Conservation (phyloP, 345 rosid genomes). For the Brassica carinata region DNA sequence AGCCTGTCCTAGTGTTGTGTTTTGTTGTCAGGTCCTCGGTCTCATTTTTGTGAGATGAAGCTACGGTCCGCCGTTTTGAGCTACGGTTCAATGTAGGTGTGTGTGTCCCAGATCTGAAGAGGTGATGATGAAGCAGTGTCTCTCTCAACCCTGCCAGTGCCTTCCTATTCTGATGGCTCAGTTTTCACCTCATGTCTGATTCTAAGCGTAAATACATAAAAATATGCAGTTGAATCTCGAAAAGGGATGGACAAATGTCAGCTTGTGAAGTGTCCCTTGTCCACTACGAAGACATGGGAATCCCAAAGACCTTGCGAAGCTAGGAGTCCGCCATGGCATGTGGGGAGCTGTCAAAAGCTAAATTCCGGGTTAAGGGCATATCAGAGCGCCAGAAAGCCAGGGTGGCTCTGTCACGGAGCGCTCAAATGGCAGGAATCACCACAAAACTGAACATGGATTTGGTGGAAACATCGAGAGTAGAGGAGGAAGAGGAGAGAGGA, state of each 20-base stretch:
- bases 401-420: constrained; percentile 61
- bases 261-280: constrained; percentile 91
- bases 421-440: constrained; percentile 68
- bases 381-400: constrained; percentile 67
- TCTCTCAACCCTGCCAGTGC: too few relatives aligned
- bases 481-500: constrained; percentile 34
- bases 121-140: too few relatives aligned
- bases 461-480: constrained; percentile 41
- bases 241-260: constrained; percentile 73
- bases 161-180: too few relatives aligned
- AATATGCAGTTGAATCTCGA: constrained; percentile 73
- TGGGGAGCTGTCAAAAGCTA: constrained; percentile 93
- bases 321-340: constrained; percentile 95
- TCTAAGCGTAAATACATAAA: background rate
- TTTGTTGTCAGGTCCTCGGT: too few relatives aligned
- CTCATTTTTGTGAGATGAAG: too few relatives aligned
- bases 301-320: constrained; percentile 96
- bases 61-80: too few relatives aligned
- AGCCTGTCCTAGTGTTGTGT: too few relatives aligned
- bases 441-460: constrained; percentile 60
- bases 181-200: background rate
- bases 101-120: too few relatives aligned
- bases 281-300: constrained; percentile 96
- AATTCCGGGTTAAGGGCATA: constrained; percentile 84
- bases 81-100: too few relatives aligned